Percentiles rank a stretch among this genome's conserved stretches.
Conservation (phyloP, 352 stramenopile genomes). For the Phytophthora pseudosyringae region DNA sequence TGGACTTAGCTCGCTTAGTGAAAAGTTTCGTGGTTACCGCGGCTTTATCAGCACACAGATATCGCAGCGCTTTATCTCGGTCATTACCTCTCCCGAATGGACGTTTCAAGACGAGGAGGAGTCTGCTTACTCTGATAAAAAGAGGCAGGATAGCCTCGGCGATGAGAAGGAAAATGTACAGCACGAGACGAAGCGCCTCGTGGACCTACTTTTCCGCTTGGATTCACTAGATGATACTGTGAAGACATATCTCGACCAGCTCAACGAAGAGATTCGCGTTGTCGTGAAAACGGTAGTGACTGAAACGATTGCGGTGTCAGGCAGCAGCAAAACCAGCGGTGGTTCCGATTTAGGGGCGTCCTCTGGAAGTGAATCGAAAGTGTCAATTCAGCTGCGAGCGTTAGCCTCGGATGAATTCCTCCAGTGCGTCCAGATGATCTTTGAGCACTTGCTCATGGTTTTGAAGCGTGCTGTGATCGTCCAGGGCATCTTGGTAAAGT, state of each 20-base stretch:
- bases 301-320: slow-evolving; percentile 83
- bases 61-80: slow-evolving; percentile 78
- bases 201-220: slow-evolving; percentile 79
- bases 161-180: slow-evolving; percentile 47
- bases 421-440: slow-evolving; percentile 90
- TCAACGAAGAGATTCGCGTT: slow-evolving; percentile 89
- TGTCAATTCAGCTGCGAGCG: slow-evolving; percentile 80
- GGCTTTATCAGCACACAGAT: slow-evolving; percentile 81
- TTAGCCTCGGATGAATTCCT: slow-evolving; percentile 87
- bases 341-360: slow-evolving; percentile 29
- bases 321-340: slow-evolving; percentile 44
- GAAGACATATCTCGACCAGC: slow-evolving; percentile 75
- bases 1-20: slow-evolving; percentile 67
- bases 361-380: slow-evolving; percentile 69
- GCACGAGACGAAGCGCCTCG: slow-evolving; percentile 57
- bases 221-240: slow-evolving; percentile 77
- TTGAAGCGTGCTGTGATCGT: slow-evolving; percentile 83
- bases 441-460: slow-evolving; percentile 87
- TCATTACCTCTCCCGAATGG: slow-evolving; percentile 84
- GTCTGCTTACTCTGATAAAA: slow-evolving; percentile 21
- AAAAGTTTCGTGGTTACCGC: slow-evolving; percentile 80
- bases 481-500: slow-evolving; percentile 69
- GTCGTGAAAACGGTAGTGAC: slow-evolving; percentile 91
- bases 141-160: slow-evolving; percentile 27
- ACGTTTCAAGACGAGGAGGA: slow-evolving; percentile 74